Evolutionary conservation across 2,329 filamentous ascomycete species (phyloP).

Genomic region (Didymella pinodella): DNA sequence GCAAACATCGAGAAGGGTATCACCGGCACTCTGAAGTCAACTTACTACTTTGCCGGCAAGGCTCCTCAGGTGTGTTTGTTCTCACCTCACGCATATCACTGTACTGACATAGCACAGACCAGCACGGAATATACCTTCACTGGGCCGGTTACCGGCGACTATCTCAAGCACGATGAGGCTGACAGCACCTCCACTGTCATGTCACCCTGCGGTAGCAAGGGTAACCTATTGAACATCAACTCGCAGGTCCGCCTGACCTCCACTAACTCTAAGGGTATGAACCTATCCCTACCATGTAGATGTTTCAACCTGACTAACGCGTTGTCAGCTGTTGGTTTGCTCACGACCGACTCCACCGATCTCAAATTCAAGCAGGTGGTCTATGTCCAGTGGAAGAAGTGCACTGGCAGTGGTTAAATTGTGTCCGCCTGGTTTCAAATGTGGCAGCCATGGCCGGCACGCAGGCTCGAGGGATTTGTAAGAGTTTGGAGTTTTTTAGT

Average conservation of each 20-base stretch:
- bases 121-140: constrained; percentile 52
- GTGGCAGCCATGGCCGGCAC: not conserved
- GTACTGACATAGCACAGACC: constrained; percentile 37
- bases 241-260: constrained; percentile 56
- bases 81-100: not conserved
- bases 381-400: constrained; percentile 57
- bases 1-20: constrained; percentile 57
- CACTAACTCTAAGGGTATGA: constrained; percentile 28
- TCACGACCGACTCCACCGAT: constrained; percentile 60
- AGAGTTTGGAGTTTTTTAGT: not conserved
- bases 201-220: constrained; percentile 61
- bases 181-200: constrained; percentile 58
- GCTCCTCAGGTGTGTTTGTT: constrained; percentile 49
- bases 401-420: constrained; percentile 25
- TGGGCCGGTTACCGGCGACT: constrained; percentile 50
- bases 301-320: no score
- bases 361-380: constrained; percentile 57
- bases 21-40: constrained; percentile 59
- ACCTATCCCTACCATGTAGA: no score
- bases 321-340: constrained; percentile 45
- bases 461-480: no score
- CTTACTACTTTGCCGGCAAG: constrained; percentile 63
- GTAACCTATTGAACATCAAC: constrained; percentile 64
- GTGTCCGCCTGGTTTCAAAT: not conserved
- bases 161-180: constrained; percentile 53